Evolutionary conservation across 2,329 filamentous ascomycete species (phyloP).

Genomic region (Cladosporium oxysporum): DNA sequence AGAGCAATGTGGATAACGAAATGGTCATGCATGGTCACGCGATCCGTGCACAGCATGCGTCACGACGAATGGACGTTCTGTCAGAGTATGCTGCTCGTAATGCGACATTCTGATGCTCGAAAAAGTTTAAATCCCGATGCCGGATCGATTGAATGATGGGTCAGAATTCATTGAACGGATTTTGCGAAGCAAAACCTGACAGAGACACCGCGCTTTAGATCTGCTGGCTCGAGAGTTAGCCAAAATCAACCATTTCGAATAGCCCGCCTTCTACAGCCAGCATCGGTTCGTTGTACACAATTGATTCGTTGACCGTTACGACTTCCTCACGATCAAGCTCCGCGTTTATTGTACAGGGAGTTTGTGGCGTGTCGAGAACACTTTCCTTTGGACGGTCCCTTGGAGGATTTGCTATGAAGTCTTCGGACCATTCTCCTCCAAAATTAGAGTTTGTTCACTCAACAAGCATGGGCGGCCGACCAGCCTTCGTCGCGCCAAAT

Average conservation of each 20-base stretch:
- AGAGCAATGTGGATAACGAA: slow-evolving; percentile 1
- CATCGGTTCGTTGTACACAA: neutral
- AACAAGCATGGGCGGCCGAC: neutral
- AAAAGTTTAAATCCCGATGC: neutral
- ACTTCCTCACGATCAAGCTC: neutral
- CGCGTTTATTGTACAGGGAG: neutral
- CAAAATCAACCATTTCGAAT: neutral
- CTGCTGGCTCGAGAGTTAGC: neutral
- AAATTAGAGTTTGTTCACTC: neutral
- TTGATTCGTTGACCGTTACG: neutral
- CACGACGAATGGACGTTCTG: neutral
- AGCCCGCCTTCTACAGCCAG: neutral
- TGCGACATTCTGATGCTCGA: neutral
- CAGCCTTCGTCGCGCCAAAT: neutral
- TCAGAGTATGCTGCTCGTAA: neutral
- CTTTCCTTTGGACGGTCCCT: neutral
- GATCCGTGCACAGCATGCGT: neutral
- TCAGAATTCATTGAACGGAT: neutral
- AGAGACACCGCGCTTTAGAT: slow-evolving; percentile 1
- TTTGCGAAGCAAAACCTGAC: neutral
- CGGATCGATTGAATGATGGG: neutral
- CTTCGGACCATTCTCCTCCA: neutral
- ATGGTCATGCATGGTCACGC: neutral
- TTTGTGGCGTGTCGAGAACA: neutral
- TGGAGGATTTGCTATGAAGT: neutral